These are phyloP conservation scores for Neurospora crassa DNA, from an alignment of 2,329 filamentous ascomycete genomes.

Conservation along the genomic window DNA sequence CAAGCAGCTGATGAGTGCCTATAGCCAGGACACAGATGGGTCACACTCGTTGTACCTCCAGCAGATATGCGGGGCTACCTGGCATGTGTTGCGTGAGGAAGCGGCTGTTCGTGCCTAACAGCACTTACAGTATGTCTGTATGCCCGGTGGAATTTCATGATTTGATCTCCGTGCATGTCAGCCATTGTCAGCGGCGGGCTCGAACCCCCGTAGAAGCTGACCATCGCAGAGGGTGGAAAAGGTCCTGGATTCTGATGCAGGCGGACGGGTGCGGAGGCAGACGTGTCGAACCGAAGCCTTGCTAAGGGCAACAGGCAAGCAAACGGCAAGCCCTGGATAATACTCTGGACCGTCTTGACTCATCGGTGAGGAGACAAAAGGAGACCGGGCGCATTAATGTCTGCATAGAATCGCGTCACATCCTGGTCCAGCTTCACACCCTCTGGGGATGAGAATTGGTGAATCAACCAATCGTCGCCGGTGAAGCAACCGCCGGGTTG, in stretches of 20 bases:
- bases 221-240: background rate
- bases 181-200: background rate
- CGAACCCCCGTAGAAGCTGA: background rate
- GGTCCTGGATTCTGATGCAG: background rate
- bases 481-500: background rate
- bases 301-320: background rate
- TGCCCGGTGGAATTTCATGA: background rate
- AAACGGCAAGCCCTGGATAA: background rate
- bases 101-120: background rate
- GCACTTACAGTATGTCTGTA: background rate
- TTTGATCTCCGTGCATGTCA: background rate
- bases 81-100: background rate
- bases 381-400: background rate
- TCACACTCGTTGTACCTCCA: background rate
- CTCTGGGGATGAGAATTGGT: constrained; percentile 3
- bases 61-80: background rate
- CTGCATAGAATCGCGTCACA: constrained; percentile 1
- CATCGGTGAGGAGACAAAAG: background rate
- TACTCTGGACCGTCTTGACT: background rate
- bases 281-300: background rate
- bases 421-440: constrained; percentile 10
- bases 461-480: constrained; percentile 14
- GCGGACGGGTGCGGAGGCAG: background rate
- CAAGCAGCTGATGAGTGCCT: background rate
- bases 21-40: background rate